Percentiles rank a stretch among this genome's conserved stretches.
These are phyloP conservation scores for Lophium mytilinum DNA, from an alignment of 495 filamentous ascomycete species.

Conservation along the genomic window DNA sequence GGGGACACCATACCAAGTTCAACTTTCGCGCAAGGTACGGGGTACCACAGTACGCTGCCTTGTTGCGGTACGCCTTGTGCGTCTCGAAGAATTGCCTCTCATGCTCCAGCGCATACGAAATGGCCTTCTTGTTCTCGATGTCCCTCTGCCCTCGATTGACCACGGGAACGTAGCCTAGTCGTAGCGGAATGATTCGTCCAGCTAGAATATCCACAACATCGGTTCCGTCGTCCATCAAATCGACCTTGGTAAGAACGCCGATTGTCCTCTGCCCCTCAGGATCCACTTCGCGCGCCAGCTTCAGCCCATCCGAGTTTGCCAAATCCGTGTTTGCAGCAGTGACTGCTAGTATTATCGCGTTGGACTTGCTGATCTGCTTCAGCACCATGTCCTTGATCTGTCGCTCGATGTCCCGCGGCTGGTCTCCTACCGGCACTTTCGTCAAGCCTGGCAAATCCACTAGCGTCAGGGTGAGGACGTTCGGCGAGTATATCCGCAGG, in stretches of 20 bases:
- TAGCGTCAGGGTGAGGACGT: constrained; percentile 93
- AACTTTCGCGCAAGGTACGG: constrained; percentile 94
- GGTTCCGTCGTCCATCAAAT: constrained; percentile 98
- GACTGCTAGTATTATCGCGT: constrained; percentile 95
- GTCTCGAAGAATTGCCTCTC: constrained; percentile 98
- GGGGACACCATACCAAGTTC: constrained; percentile 57
- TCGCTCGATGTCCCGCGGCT: constrained; percentile 94
- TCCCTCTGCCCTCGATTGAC: constrained; percentile 99
- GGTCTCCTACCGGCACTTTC: constrained; percentile 96
- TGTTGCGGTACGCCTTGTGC: constrained; percentile 97
- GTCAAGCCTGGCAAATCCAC: constrained; percentile 97
- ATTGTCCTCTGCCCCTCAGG: constrained; percentile 97
- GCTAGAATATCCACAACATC: constrained; percentile 99
- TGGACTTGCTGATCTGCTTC: constrained; percentile 96
- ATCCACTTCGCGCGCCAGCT: constrained; percentile 94
- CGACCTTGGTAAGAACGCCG: constrained; percentile 97
- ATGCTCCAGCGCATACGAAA: constrained; percentile 84
- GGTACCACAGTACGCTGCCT: constrained; percentile 96
- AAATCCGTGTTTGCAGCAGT: constrained; percentile 95
- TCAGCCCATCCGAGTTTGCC: constrained; percentile 96
- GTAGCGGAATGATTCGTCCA: constrained; percentile 91
- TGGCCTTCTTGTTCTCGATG: constrained; percentile 93
- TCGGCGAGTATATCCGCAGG: constrained; percentile 93
- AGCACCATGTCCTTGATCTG: constrained; percentile 98
- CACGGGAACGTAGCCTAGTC: constrained; percentile 94